Evolutionary conservation across 192 early-diverging fungal species (phyloP).

Genomic region (Rhizoclosmatium globosum): DNA sequence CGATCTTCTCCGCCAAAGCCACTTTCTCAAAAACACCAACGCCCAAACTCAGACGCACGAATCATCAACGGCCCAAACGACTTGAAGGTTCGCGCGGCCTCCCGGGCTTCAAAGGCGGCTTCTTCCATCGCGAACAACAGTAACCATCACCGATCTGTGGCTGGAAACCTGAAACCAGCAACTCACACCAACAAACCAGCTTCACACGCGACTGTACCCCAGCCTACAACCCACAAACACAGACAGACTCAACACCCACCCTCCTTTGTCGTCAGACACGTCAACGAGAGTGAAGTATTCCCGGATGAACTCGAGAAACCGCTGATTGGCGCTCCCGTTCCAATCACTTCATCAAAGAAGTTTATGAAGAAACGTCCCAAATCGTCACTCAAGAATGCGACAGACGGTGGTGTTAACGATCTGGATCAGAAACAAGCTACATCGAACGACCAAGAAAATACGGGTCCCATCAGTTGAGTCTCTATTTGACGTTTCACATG

Average conservation of each 20-base stretch:
- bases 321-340: background rate
- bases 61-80: background rate
- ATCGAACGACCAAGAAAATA: too few species aligned
- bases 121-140: too few species aligned
- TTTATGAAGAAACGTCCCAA: background rate
- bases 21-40: background rate
- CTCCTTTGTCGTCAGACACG: conserved; percentile 17
- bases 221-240: conserved; percentile 1
- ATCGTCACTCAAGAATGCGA: background rate
- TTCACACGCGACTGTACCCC: too few species aligned
- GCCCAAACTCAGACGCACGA: background rate
- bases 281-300: background rate
- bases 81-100: too few species aligned
- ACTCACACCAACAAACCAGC: too few species aligned
- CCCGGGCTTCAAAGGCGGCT: too few species aligned
- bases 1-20: background rate
- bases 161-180: too few species aligned
- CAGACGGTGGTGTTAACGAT: too few species aligned
- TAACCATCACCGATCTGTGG: too few species aligned
- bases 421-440: too few species aligned
- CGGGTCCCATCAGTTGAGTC: too few species aligned
- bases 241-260: conserved; percentile 18
- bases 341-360: background rate
- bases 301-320: conserved; percentile 9
- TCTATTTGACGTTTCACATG: background rate